phyloP scores from a whole-genome alignment of 441 rosid genomes.

The Adansonia madagascariensis region DNA sequence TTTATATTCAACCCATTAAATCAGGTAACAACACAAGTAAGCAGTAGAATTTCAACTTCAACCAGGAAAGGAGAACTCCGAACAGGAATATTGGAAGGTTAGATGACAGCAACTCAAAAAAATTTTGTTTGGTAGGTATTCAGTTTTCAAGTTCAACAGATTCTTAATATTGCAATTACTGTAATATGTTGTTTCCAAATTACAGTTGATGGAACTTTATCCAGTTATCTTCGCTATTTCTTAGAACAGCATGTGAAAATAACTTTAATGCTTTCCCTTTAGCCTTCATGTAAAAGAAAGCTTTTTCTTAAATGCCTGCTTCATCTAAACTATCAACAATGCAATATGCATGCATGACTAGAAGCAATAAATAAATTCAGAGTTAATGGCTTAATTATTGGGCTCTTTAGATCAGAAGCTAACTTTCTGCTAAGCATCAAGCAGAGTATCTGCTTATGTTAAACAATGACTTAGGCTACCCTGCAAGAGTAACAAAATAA shows the following conservation, averaged over 20 bases:
- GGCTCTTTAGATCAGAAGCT: neutral
- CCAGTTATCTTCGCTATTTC: conserved; percentile 1
- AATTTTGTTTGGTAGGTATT: neutral
- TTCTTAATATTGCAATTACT: neutral
- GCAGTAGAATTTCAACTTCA: neutral
- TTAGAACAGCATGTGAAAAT: conserved; percentile 23
- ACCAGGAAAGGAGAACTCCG: neutral
- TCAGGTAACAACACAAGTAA: neutral
- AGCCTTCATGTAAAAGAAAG: neutral
- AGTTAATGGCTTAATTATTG: conserved; percentile 1
- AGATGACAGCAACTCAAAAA: conserved; percentile 12
- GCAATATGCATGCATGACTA: conserved; percentile 4
- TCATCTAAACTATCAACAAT: neutral
- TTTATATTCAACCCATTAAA: neutral
- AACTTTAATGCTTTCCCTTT: conserved; percentile 16
- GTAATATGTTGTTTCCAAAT: neutral
- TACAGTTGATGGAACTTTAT: neutral
- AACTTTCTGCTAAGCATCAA: neutral
- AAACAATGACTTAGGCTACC: neutral
- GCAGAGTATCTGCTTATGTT: neutral
- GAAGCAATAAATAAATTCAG: conserved; percentile 5
- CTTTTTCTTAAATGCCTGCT: conserved; percentile 12
- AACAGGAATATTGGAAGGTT: neutral
- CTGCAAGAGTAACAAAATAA: neutral
- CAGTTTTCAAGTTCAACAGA: neutral